Conservation (phyloP, 306 rosid genomes). For the Chamaecrista fasciculata region DNA sequence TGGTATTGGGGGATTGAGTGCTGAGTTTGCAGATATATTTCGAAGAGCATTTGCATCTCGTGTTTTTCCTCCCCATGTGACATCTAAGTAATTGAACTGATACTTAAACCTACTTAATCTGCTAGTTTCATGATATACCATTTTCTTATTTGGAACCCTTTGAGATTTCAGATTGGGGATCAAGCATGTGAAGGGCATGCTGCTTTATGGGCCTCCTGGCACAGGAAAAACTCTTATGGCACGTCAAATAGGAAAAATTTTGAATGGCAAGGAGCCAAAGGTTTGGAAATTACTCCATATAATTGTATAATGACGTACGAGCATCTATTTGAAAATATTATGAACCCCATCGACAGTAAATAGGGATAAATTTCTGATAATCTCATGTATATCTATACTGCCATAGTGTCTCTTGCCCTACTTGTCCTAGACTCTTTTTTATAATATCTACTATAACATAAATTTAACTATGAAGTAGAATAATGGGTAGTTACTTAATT, state of each 20-base stretch:
- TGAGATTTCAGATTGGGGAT: constrained; percentile 81
- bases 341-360: constrained; percentile 2
- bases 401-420: not conserved
- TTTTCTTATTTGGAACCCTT: constrained; percentile 37
- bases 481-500: not conserved
- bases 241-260: constrained; percentile 95
- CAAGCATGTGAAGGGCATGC: constrained; percentile 97
- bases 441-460: not conserved
- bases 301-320: constrained; percentile 18
- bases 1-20: constrained; percentile 94
- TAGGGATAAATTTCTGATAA: constrained; percentile 8
- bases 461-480: not conserved
- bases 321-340: constrained; percentile 17
- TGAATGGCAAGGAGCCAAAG: constrained; percentile 98
- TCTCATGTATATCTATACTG: not conserved
- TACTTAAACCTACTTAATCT: constrained; percentile 17
- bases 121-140: constrained; percentile 22
- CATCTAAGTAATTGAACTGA: constrained; percentile 66
- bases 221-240: constrained; percentile 99
- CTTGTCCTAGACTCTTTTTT: not conserved
- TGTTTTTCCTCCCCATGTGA: constrained; percentile 95
- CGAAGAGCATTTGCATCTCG: constrained; percentile 99
- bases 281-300: constrained; percentile 43
- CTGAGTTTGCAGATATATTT: constrained; percentile 93
- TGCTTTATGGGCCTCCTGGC: constrained; percentile 98